Evolutionary conservation across 1,284 basidiomycete genomes (phyloP), one percentile per base, ranked within the genome.

Genomic region (Rugiboletus extremiorientalis): DNA sequence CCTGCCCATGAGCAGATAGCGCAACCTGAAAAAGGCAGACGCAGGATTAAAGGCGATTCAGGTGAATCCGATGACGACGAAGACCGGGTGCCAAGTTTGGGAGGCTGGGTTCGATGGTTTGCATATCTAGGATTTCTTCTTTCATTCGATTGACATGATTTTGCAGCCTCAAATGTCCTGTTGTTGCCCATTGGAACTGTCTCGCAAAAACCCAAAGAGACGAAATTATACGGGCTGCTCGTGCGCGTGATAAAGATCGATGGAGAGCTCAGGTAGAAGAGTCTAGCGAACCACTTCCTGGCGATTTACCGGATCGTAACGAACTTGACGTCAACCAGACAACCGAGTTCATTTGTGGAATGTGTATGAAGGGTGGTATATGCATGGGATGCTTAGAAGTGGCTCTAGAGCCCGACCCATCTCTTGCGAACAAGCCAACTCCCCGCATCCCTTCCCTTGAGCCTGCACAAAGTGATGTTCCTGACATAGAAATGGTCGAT

Each of bases 41-140:
- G 77, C 55, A 78, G 71, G 43, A 68, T 68, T 20, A 73, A 71
- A 12, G 73, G 75, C 23, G 75, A 80, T 55, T 76, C 82, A 36
- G 48, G 8, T 12, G 65, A 54, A 54, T 58, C 64, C 53, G 74
- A 78, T 12, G 82, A 81, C n/a, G 81, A 84, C 28, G 81, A 84
- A 45, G 84, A 85, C 52, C 75, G 76, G 46, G 72, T 85, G 9
- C 72, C 69, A n/a, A 70, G 69, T 8, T 74, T 91, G 42, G 89
- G 90, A 25, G 93, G 93, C 28, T 96, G 93, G 93, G 84, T 94
- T 56, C 82, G 86, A 76, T 95, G 92, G 89, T 91, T 69, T 55
- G 82, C 42, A 59, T 58, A 27, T 55, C 15, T 23, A 34, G 25
- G 3, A 33, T 52, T 37, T 46, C 18, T 45, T 46, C 28, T 25